Evolutionary conservation across 495 filamentous ascomycete genomes (phyloP), one percentile per base, ranked within the genome.

Genomic region (Copromyces sp.): DNA sequence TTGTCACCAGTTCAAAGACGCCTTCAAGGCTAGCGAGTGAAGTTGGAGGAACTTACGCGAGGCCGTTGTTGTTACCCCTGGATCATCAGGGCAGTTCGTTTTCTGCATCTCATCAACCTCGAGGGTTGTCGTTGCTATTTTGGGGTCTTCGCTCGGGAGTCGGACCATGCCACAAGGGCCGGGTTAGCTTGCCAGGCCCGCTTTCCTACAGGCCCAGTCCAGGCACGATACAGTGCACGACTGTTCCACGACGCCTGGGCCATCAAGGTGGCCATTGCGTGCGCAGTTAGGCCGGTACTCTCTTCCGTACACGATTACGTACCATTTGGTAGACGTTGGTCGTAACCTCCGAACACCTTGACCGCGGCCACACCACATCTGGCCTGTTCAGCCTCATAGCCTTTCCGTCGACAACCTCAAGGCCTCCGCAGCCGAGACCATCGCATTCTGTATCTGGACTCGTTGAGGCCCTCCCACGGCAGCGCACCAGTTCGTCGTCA

Each of bases 401-500:
- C 53, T 65, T 12, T 8, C 16, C 14, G 29, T 65, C 53, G 14
- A 24, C 53, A 12, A 61, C 53, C 24, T 61, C 29, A 3, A 59
- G 47, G 11, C 47, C 14, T 14, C 4, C 20, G 4, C n/a, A 53
- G 45, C 45, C 45, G 20, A 53, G n/a, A 24, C 20, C 11, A 53
- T 32, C 53, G 14, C 24, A 8, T 14, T 61, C 53, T 16, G 53
- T 61, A 65, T 4, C 12, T 59, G 32, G 53, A 4, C 29, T 35
- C 53, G 14, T 17, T 9, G 6, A 35, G 14, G 7, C 17, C 53
- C 29, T 32, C 29, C 6, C 2, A 8, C 53, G 29, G 53, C 53
- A 65, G 29, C 53, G 53, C 29, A 53, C n/a, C 37, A 72, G 75
- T 40, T 68, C 69, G 71, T 72, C 68, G 47, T n/a, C 71, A 73